Evolutionary conservation across 805 yeast genomes (phyloP), one percentile per base, ranked within the genome.

Genomic region (Trichomonascus vanleenenianus): DNA sequence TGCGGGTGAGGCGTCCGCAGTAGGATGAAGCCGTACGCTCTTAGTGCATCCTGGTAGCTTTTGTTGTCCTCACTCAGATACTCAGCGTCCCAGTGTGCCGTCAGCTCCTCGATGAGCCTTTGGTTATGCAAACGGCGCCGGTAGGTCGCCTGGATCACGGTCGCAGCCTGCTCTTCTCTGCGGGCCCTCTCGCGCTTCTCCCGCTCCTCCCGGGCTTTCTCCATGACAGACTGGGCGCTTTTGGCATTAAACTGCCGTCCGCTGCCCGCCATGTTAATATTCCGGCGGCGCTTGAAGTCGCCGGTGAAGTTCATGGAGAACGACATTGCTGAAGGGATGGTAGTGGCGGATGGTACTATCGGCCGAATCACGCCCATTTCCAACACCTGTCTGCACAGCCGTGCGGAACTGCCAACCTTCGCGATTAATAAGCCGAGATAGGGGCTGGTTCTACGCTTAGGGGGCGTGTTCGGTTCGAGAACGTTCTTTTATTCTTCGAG

Each of bases 181-280:
- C 85, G 70, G 12, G 66, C 72, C 30, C 66, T 60, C 47, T 84
- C 88, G 47, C 97, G 73, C 48, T 72, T 73, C 47, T 70, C 72
- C 34, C 97, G 70, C 50, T 85, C 87, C 34, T 66, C 65, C 53
- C 77, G 76, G 3, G 95, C 80, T 51, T 75, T 78, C 47, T 74
- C 76, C n/a, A 91, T 63, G 42, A 73, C 68, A 53, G 73, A 61
- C 46, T 67, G 54, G 48, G 70, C 62, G 60, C 41, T 43, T 12
- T 38, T 42, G 4, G 72, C 56, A 50, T 64, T 44, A 43, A 62
- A 56, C 56, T 56, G 62, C 62, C 61, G 50, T 54, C 19, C 31
- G 12, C 71, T 51, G 60, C 82, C 66, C 57, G 91, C 74, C 54
- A 78, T 71, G 67, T 91, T 84, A 50, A 83, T 76, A 44, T 74